Conservation (phyloP, 73 alveolate species). For the Uronychia binucleata region DNA sequence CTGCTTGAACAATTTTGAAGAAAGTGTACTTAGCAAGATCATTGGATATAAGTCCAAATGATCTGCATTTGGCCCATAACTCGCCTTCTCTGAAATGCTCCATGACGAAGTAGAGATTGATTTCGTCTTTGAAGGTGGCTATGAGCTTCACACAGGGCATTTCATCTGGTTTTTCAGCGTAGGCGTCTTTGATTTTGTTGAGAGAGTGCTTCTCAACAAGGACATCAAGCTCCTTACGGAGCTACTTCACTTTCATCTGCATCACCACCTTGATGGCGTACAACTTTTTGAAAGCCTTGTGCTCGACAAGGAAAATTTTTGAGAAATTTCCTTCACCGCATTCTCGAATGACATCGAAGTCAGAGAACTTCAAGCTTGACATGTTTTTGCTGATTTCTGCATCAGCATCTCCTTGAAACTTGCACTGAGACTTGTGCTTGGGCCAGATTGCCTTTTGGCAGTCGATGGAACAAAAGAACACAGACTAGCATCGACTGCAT, state of each 20-base stretch:
- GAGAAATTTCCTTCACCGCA: slow-evolving; percentile 68
- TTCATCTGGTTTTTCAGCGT: slow-evolving; percentile 18
- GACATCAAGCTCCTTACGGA: slow-evolving; percentile 57
- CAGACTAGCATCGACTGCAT: slow-evolving; percentile 28
- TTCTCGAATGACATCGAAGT: slow-evolving; percentile 53
- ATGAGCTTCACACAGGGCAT: slow-evolving; percentile 40
- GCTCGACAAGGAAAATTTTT: slow-evolving; percentile 29
- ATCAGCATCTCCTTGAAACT: slow-evolving; percentile 1
- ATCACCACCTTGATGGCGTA: slow-evolving; percentile 54
- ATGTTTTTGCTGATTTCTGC: neutral
- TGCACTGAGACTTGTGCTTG: slow-evolving; percentile 21
- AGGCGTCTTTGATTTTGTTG: slow-evolving; percentile 24
- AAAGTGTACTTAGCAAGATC: slow-evolving; percentile 27
- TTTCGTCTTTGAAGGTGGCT: slow-evolving; percentile 58
- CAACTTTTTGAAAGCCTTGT: slow-evolving; percentile 11
- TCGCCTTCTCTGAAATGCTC: slow-evolving; percentile 34
- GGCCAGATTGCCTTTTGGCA: slow-evolving; percentile 46
- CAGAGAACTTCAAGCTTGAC: neutral
- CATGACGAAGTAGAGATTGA: slow-evolving; percentile 36
- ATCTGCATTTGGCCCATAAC: slow-evolving; percentile 50
- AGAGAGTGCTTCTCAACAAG: slow-evolving; percentile 56
- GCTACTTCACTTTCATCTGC: slow-evolving; percentile 14
- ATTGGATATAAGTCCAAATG: slow-evolving; percentile 38
- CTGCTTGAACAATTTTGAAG: slow-evolving; percentile 37
- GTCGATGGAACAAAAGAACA: slow-evolving; percentile 23